A percentile compares a stretch with the other conserved stretches of the same genome.
These are phyloP conservation scores for Hymenoscyphus fraxineus DNA, from an alignment of 2,329 filamentous ascomycete genomes.

Conservation along the genomic window DNA sequence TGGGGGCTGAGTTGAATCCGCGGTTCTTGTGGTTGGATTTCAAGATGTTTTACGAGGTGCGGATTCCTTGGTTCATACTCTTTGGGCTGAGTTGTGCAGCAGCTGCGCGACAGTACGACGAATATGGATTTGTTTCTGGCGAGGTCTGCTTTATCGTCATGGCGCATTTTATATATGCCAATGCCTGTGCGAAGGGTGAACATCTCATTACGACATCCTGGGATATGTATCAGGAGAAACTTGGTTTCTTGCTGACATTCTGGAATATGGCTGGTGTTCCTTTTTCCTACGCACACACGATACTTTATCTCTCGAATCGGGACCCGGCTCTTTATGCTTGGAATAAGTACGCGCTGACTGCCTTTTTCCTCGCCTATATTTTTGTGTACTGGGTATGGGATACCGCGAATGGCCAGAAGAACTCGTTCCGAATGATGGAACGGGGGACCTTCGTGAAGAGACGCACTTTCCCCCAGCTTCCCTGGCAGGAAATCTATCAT, in stretches of 20 bases:
- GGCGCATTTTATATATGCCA: constrained; percentile 88
- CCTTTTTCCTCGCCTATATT: constrained; percentile 68
- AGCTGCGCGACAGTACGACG: constrained; percentile 77
- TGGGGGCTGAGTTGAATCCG: constrained; percentile 84
- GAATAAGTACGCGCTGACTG: constrained; percentile 63
- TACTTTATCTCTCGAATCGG: constrained; percentile 83
- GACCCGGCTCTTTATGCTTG: constrained; percentile 70
- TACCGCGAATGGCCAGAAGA: constrained; percentile 89
- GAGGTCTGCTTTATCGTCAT: constrained; percentile 81
- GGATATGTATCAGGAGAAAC: constrained; percentile 98
- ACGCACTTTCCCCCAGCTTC: constrained; percentile 84
- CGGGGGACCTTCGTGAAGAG: constrained; percentile 67
- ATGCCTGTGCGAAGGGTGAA: constrained; percentile 88
- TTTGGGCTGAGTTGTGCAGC: constrained; percentile 73
- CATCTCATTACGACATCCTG: constrained; percentile 87
- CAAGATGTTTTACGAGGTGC: constrained; percentile 95
- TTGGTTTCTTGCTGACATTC: constrained; percentile 97
- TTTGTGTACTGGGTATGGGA: constrained; percentile 92
- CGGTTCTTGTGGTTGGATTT: constrained; percentile 82
- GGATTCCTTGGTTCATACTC: constrained; percentile 88
- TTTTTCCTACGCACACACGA: constrained; percentile 90
- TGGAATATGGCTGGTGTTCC: constrained; percentile 94
- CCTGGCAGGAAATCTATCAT: constrained; percentile 79
- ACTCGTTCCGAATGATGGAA: constrained; percentile 80
- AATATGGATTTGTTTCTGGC: constrained; percentile 80